phyloP scores from a whole-genome alignment of 306 rosid genomes.

The Geum urbanum region DNA sequence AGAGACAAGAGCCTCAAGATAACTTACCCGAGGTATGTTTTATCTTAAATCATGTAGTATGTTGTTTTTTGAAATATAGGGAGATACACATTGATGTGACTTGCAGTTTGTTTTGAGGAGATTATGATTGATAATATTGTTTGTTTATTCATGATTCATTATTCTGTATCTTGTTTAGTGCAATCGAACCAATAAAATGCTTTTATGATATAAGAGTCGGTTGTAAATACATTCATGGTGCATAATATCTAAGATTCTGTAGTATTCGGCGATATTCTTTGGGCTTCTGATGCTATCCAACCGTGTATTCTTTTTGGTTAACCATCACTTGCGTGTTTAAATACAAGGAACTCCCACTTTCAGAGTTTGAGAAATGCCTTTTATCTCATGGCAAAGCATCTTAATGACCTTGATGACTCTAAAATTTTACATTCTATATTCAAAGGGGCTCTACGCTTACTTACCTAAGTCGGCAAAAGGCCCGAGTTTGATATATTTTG shows the following conservation, averaged over 20 bases:
- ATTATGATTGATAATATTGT: neutral
- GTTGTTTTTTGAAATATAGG: slow-evolving; percentile 2
- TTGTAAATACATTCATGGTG: neutral
- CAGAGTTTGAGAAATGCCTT: neutral
- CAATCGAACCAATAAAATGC: neutral
- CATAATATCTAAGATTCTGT: neutral
- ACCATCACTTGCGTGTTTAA: neutral
- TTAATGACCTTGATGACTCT: neutral
- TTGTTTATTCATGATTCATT: slow-evolving; percentile 1
- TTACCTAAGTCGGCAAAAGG: neutral
- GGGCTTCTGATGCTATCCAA: neutral
- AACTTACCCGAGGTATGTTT: slow-evolving; percentile 53
- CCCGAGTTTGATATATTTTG: neutral
- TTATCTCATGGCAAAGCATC: neutral
- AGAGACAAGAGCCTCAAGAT: slow-evolving; percentile 52
- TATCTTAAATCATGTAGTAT: neutral
- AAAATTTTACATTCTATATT: neutral
- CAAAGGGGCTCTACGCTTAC: neutral
- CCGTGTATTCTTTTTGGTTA: neutral
- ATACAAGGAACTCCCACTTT: neutral
- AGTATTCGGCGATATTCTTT: neutral
- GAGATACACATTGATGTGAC: neutral
- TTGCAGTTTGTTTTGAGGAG: neutral
- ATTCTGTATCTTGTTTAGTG: neutral
- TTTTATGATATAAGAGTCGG: neutral